Evolutionary conservation across 1,284 basidiomycete genomes (phyloP), one percentile per base, ranked within the genome.

Genomic region (Psilocybe mexicana): DNA sequence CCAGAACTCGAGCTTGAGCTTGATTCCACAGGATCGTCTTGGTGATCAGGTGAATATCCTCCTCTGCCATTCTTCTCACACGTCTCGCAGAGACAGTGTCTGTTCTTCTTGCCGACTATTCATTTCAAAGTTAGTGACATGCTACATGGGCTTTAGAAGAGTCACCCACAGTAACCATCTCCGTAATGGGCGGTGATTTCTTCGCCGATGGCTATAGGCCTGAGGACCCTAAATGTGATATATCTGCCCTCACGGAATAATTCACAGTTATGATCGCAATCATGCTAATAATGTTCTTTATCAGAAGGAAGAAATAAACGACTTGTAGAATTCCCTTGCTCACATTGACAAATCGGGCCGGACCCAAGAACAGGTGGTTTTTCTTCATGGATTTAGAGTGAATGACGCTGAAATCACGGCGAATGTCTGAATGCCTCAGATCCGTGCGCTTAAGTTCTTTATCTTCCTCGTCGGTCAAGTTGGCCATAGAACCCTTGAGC

Each of bases 331-430:
- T 62, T 14, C 43, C 50, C 14, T 18, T 53, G 77, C 91, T 82
- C 74, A 94, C 93, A 70, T 96, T 96, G 61, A 96, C 93, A 76
- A 96, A 96, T 64, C 94, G 87, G 70, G 94, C 94, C 49, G 94
- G 94, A 1, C 94, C 94, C 64, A 96, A 78, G 76, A 96, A 90
- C 63, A 96, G 79, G 77, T 95, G 92, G 67, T 94, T 94, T 77
- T 92, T 93, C 76, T 93, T 92, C 79, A 93, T 88, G 68, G 92
- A 86, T 64, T 90, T 90, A 43, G 91, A 94, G 70, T 93, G 90
- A 58, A 96, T 93, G 65, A 96, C 92, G 68, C 91, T 94, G 68
- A 96, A 96, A 70, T 96, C 94, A 65, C 90, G 81, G 55, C 91
- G 81, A 58, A 90, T 89, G 62, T 91, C 90, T 51, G 81, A 83